These are phyloP conservation scores for Maudiozyma pseudohumilis DNA, from an alignment of 805 yeast species.

Conservation along the genomic window DNA sequence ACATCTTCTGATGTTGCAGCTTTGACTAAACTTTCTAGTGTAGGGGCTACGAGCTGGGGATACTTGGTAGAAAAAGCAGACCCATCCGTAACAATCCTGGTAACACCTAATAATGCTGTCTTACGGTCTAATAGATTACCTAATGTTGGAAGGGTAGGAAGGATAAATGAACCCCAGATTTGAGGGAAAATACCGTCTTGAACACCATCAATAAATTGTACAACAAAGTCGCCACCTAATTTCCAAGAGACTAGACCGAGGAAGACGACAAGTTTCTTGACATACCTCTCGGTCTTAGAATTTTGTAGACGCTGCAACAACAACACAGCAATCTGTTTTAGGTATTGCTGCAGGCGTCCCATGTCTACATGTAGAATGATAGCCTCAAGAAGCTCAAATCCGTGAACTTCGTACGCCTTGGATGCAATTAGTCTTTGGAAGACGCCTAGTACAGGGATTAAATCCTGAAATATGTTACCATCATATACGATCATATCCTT, in stretches of 20 bases:
- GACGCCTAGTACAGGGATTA: slow-evolving; percentile 86
- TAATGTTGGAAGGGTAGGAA: slow-evolving; percentile 36
- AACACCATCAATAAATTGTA: slow-evolving; percentile 60
- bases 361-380: slow-evolving; percentile 52
- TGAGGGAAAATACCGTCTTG: slow-evolving; percentile 52
- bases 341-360: slow-evolving; percentile 38
- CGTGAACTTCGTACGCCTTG: slow-evolving; percentile 66
- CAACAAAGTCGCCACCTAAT: slow-evolving; percentile 42
- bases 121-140: slow-evolving; percentile 48
- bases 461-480: slow-evolving; percentile 29
- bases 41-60: slow-evolving; percentile 31
- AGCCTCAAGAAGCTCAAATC: slow-evolving; percentile 73
- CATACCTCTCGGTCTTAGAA: slow-evolving; percentile 73
- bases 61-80: slow-evolving; percentile 34
- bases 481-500: slow-evolving; percentile 48
- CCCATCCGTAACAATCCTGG: slow-evolving; percentile 34
- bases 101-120: slow-evolving; percentile 41
- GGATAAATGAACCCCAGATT: slow-evolving; percentile 33
- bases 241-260: slow-evolving; percentile 43
- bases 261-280: slow-evolving; percentile 60
- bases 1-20: slow-evolving; percentile 32
- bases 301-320: slow-evolving; percentile 72
- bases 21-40: slow-evolving; percentile 37
- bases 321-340: slow-evolving; percentile 65
- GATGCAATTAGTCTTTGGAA: slow-evolving; percentile 89